phyloP scores from a whole-genome alignment of 805 yeast genomes.

The Starmerella etchellsii region DNA sequence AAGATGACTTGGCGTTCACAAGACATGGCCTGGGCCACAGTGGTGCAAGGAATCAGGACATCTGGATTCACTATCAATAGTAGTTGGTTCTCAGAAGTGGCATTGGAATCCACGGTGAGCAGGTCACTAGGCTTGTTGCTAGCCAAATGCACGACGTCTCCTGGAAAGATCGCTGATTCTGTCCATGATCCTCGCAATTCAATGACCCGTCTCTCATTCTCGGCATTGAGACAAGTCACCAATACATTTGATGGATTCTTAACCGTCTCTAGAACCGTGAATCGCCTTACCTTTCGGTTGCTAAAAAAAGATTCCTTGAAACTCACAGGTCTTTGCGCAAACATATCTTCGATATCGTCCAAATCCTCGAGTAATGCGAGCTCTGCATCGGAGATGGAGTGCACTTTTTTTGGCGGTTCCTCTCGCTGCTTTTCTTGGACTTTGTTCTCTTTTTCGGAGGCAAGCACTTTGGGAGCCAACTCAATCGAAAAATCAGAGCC shows the following conservation, averaged over 20 bases:
- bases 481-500: too few species aligned
- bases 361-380: neutral
- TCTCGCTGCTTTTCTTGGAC: neutral
- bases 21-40: conserved; percentile 58
- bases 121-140: conserved; percentile 1
- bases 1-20: conserved; percentile 66
- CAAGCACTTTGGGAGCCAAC: too few species aligned
- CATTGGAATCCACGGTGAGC: conserved; percentile 18
- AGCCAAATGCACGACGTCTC: conserved; percentile 26
- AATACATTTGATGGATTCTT: neutral
- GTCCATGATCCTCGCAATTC: conserved; percentile 21
- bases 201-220: neutral
- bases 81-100: conserved; percentile 43
- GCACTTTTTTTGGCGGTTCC: neutral
- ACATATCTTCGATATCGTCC: conserved; percentile 13
- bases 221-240: conserved; percentile 4
- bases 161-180: conserved; percentile 16
- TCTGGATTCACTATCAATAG: conserved; percentile 80
- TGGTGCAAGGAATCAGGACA: conserved; percentile 63
- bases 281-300: conserved; percentile 8
- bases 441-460: neutral
- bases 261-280: conserved; percentile 5
- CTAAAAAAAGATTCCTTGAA: conserved; percentile 8
- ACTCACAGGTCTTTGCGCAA: neutral
- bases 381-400: neutral